These are phyloP conservation scores for Backusella mclennaniae DNA, from an alignment of 192 early-diverging fungal species.

Conservation along the genomic window DNA sequence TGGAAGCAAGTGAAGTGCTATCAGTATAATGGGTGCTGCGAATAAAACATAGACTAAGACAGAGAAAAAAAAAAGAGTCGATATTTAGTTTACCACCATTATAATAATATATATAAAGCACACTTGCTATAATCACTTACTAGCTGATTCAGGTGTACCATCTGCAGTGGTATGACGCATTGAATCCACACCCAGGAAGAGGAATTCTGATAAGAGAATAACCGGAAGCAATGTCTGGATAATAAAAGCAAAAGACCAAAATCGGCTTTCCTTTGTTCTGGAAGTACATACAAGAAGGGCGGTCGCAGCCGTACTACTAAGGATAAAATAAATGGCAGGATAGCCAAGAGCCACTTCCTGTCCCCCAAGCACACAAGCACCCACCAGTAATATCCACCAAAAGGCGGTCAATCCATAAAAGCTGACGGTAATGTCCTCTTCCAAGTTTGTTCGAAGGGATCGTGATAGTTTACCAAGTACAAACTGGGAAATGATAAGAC, in stretches of 20 bases:
- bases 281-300: conserved; percentile 8
- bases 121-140: conserved; percentile 25
- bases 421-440: background rate
- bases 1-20: conserved; percentile 44
- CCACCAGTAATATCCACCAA: conserved; percentile 44
- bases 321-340: conserved; percentile 39
- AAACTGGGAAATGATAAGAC: conserved; percentile 1
- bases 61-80: background rate
- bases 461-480: background rate
- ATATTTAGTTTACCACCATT: too few species aligned
- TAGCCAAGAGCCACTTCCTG: conserved; percentile 40
- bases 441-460: background rate
- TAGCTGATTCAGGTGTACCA: conserved; percentile 46
- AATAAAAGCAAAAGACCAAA: conserved; percentile 19
- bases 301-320: conserved; percentile 32
- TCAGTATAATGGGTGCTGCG: conserved; percentile 34
- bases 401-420: conserved; percentile 39
- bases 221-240: conserved; percentile 29
- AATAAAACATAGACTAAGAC: conserved; percentile 42
- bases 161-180: conserved; percentile 52
- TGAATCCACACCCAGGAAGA: conserved; percentile 38
- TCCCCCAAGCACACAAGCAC: conserved; percentile 25
- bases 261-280: conserved; percentile 7
- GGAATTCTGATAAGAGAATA: conserved; percentile 41
- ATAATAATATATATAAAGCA: background rate